These are phyloP conservation scores for Cucumis hystrix DNA, from an alignment of 306 rosid genomes.

Conservation along the genomic window DNA sequence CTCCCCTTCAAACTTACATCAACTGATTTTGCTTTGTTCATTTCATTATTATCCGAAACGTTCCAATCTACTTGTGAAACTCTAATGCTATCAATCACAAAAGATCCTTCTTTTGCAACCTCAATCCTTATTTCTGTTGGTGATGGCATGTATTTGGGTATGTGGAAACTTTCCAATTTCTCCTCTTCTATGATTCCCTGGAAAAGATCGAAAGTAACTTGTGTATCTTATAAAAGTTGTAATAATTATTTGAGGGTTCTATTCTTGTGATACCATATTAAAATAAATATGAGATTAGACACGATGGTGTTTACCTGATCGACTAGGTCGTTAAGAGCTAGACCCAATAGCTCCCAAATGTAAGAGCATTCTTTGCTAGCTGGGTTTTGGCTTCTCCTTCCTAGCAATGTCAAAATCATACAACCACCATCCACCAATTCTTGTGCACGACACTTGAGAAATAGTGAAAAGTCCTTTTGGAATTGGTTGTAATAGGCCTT, in stretches of 20 bases:
- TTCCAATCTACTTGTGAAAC: conserved; percentile 18
- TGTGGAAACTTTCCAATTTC: conserved; percentile 20
- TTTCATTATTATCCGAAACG: neutral
- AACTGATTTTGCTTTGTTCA: neutral
- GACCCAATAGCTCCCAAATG: conserved; percentile 11
- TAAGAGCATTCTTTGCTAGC: neutral
- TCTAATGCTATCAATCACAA: conserved; percentile 10
- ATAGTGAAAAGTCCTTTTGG: conserved; percentile 21
- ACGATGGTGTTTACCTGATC: neutral
- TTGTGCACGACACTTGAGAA: conserved; percentile 21
- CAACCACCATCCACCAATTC: conserved; percentile 26
- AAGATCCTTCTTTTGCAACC: conserved; percentile 27
- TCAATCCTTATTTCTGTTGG: conserved; percentile 20
- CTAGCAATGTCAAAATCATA: conserved; percentile 26
- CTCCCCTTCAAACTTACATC: neutral
- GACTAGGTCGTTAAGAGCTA: conserved; percentile 16
- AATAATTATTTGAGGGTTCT: too few relatives aligned
- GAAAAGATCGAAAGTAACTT: too few relatives aligned
- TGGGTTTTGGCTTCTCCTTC: conserved; percentile 9
- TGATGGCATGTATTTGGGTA: conserved; percentile 26
- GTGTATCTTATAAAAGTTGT: too few relatives aligned
- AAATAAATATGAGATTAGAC: too few relatives aligned
- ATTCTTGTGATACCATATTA: too few relatives aligned
- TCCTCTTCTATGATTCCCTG: conserved; percentile 26
- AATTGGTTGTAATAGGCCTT: conserved; percentile 22